Base-by-base conservation (phyloP, 768 basidiomycete genomes). In the Termitomyces sp. region DNA sequence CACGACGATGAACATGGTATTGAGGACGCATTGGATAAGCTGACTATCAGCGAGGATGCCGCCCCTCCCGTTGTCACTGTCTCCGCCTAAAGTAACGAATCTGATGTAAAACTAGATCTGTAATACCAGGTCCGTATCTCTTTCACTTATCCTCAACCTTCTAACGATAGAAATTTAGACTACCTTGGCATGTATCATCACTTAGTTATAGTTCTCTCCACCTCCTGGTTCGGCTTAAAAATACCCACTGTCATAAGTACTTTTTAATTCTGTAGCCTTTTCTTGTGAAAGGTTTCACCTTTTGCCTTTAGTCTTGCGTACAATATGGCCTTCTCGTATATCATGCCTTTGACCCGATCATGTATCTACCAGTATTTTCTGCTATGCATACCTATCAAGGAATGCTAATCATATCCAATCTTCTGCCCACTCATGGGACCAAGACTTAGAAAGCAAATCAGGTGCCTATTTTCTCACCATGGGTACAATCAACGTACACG, bases 21-120 rank as follows among this genome's bases (percentile, higher is more conserved):
- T 58, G 81, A 84, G 64, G 86, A 89, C 62, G 86, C 86, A 15
- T 62, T 91, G 69, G 85, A 90, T 62, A 79, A 81, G 60, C 76
- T 91, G 52, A 76, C 73, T 36, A 73, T 86, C 66, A 66, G 72
- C 22, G 77, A 74, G 36, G 48, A 52, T 41, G 50, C 42, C 26
- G 31, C 57, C 9, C 62, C 69, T 29, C 61, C 55, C 41, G 34
- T 57, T 45, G 63, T 70, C n/a, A 47, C 66, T 13, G 66, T 67
- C 36, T 64, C 65, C 18, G 72, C 71, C 18, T 74, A 56, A 68
- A 34, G 18, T 8, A 42, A 22, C 16, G 24, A 18, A 31, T n/a
- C 0, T 36, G n/a, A 49, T 59, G 49, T 54, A 61, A 41, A 54
- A 26, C 29, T 39, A 49, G 18, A 56, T 54, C 31, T 60, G 50